Percentiles rank a stretch among this genome's conserved stretches.
Conservation (phyloP, 2,329 filamentous ascomycete species). For the Reticulascus tulasneorum region DNA sequence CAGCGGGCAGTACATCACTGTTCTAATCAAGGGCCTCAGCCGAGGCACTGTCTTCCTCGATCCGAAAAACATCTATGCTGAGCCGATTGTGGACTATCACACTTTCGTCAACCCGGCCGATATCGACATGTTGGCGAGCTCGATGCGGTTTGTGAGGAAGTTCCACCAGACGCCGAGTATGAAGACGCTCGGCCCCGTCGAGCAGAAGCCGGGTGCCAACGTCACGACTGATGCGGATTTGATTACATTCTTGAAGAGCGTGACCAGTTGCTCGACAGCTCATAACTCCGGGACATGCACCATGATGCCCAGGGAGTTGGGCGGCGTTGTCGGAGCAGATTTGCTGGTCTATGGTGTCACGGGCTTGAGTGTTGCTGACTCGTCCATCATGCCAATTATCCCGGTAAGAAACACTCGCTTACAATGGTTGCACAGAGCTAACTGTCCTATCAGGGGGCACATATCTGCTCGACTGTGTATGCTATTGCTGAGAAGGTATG, state of each 20-base stretch:
- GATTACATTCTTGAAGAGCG: constrained; percentile 4
- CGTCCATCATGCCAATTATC: constrained; percentile 38
- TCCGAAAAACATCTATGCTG: constrained; percentile 16
- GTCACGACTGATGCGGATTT: neutral
- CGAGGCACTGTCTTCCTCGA: constrained; percentile 28
- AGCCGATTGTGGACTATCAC: constrained; percentile 29
- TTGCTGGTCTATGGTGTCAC: constrained; percentile 14
- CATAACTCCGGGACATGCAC: constrained; percentile 12
- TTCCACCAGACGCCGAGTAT: constrained; percentile 6
- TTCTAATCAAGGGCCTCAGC: constrained; percentile 29
- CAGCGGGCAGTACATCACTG: constrained; percentile 14
- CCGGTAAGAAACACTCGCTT: no score
- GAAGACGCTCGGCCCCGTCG: constrained; percentile 20
- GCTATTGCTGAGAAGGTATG: constrained; percentile 34
- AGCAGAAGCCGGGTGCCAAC: constrained; percentile 22
- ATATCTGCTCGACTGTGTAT: constrained; percentile 24
- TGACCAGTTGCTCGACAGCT: constrained; percentile 28
- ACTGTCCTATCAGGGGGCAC: constrained; percentile 21
- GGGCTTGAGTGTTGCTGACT: constrained; percentile 37
- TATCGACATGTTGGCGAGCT: constrained; percentile 14
- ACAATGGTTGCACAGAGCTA: no score
- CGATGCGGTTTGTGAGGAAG: constrained; percentile 8
- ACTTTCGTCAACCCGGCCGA: constrained; percentile 27
- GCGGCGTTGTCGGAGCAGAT: constrained; percentile 13
- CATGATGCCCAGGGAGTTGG: constrained; percentile 14